Percentiles rank a stretch among this genome's conserved stretches.
phyloP scores from a whole-genome alignment of 2,329 filamentous ascomycete genomes.

The Sodiomyces alkalinus region DNA sequence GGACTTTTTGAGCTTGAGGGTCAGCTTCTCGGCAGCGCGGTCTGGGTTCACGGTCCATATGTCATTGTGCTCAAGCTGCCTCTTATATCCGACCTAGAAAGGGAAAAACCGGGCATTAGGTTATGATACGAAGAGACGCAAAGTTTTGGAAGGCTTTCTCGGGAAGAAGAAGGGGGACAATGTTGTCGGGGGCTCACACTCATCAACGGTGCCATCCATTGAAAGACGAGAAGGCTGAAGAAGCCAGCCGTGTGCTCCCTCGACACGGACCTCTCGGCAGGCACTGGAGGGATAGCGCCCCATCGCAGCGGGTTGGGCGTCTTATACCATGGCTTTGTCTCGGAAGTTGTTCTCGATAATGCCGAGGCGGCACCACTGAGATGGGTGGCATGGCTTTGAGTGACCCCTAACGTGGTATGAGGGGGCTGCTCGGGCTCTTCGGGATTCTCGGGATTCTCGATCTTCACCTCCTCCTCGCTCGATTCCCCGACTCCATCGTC shows the following conservation, averaged over 20 bases:
- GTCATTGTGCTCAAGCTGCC: slow-evolving; percentile 68
- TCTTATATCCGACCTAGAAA: slow-evolving; percentile 62
- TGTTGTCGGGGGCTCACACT: slow-evolving; percentile 42
- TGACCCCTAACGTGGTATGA: slow-evolving; percentile 20
- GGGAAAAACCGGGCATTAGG: background rate
- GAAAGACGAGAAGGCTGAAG: slow-evolving; percentile 64
- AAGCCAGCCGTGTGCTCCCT: slow-evolving; percentile 60
- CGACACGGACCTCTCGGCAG: slow-evolving; percentile 36
- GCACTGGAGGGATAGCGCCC: slow-evolving; percentile 39
- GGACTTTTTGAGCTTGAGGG: slow-evolving; percentile 46
- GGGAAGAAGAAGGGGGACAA: background rate
- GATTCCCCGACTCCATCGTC: slow-evolving; percentile 3
- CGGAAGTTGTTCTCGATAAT: too few relatives aligned
- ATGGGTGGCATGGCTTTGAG: slow-evolving; percentile 38
- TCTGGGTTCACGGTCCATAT: slow-evolving; percentile 81
- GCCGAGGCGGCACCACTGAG: slow-evolving; percentile 32
- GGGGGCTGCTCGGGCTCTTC: too few relatives aligned
- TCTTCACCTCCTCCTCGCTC: slow-evolving; percentile 4
- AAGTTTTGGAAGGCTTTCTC: background rate
- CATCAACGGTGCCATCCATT: slow-evolving; percentile 89
- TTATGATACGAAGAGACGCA: too few relatives aligned
- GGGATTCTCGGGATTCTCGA: slow-evolving; percentile 1
- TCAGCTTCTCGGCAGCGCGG: slow-evolving; percentile 55
- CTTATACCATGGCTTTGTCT: slow-evolving; percentile 47
- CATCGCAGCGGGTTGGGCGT: slow-evolving; percentile 46